Base-by-base conservation (phyloP, 805 yeast species). In the Wickerhamomyces subpelliculosus region DNA sequence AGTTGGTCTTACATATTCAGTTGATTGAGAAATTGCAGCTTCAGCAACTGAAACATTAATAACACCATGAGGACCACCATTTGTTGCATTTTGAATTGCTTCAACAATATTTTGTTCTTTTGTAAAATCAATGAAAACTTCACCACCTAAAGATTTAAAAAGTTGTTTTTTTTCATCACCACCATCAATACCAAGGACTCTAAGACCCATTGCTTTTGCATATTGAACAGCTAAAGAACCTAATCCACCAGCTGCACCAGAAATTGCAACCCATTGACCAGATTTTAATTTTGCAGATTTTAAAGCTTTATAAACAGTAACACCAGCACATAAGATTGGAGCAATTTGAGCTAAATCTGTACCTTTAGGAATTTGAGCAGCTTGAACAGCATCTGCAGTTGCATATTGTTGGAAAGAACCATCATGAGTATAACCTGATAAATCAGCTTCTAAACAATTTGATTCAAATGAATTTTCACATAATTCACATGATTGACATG, bases 351-450 rank as follows among this genome's bases (percentile, higher is more conserved):
- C 87, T 51, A 84, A 71, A 57, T 86, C 88, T 23, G 84, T 67
- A 37, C 80, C 83, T 52, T 68, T 57, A 35, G 93, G 88, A 51
- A 85, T 77, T 49, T 72, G 67, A 20, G 94, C 94, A 23, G 93
- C 94, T 57, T 85, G 93, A 37, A 81, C 73, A 31, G 90, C 90
- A 60, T 84, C 89, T 26, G 90, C 95, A 35, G 89, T 78, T 35
- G 87, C 87, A 60, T 84, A 86, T 65, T 85, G 85, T 64, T 86
- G 95, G 80, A 86, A 84, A 17, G 93, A 78, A 47, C 95, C 95
- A 61, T 86, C 90, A 56, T 80, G 87, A 26, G 88, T 81, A 74
- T 83, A 85, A 49, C 95, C 95, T 17, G 89, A 80, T 57, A 84
- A 71, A 48, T 76, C 54, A 60, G 76, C 62, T 75, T 67, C 35